Conservation (phyloP, 495 filamentous ascomycete genomes). For the Cetradonia linearis region DNA sequence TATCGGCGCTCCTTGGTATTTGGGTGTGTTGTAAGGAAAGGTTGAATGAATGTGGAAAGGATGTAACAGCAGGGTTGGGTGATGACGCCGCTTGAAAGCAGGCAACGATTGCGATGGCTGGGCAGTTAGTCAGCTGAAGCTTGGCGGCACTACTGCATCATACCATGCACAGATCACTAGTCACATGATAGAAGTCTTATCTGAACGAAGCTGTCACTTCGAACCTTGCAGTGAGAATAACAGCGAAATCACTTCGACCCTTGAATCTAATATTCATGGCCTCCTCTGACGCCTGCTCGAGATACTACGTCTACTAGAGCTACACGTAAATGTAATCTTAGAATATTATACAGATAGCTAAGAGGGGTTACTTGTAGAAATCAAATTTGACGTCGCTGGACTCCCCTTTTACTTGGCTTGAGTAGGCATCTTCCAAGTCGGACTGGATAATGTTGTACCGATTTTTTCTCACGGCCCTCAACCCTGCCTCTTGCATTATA, state of each 20-base stretch:
- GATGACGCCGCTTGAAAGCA: not conserved
- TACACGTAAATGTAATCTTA: not conserved
- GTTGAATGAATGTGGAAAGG: not conserved
- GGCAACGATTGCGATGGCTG: slow-evolving; percentile 18
- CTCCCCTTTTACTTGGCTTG: slow-evolving; percentile 90
- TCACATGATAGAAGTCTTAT: not conserved
- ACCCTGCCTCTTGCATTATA: slow-evolving; percentile 97
- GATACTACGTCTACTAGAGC: not conserved
- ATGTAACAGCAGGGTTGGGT: not conserved
- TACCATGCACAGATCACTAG: no score
- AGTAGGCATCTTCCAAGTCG: slow-evolving; percentile 92
- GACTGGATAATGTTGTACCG: slow-evolving; percentile 96
- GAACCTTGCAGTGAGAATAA: not conserved
- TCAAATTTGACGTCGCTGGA: slow-evolving; percentile 47
- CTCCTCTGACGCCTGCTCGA: not conserved
- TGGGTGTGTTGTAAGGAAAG: not conserved
- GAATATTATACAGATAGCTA: slow-evolving; percentile 5
- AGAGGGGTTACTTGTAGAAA: slow-evolving; percentile 43
- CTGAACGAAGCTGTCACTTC: not conserved
- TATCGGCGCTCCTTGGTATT: not conserved
- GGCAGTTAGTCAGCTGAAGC: not conserved
- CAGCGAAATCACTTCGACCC: no score
- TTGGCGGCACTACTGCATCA: slow-evolving; percentile 3
- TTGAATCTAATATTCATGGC: not conserved
- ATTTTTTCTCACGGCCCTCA: slow-evolving; percentile 94